A percentile compares a stretch with the other conserved stretches of the same genome.
These are phyloP conservation scores for Teratosphaeria pseudoeucalypti DNA, from an alignment of 2,329 filamentous ascomycete genomes.

Conservation along the genomic window DNA sequence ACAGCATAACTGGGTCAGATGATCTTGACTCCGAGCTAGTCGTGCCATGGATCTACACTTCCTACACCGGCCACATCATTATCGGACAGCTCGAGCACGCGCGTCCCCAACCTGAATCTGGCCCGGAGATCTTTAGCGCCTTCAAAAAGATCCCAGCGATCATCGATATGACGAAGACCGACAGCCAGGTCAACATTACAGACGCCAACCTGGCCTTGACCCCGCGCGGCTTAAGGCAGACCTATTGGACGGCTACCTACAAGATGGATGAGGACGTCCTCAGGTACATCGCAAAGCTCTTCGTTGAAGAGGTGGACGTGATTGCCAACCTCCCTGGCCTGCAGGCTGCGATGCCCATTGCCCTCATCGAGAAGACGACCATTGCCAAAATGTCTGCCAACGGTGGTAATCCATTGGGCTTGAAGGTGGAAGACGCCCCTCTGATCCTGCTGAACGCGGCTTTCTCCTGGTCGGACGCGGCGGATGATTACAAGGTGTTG, in stretches of 20 bases:
- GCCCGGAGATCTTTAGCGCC: slow-evolving; percentile 3
- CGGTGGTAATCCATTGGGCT: slow-evolving; percentile 11
- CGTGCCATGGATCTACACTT: slow-evolving; percentile 2
- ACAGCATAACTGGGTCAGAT: not conserved
- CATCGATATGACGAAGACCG: not conserved
- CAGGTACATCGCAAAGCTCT: not conserved
- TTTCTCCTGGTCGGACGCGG: slow-evolving; percentile 9
- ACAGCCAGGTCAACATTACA: slow-evolving; percentile 4
- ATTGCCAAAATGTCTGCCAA: not conserved
- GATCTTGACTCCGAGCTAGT: slow-evolving; percentile 1
- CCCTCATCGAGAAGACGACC: slow-evolving; percentile 7
- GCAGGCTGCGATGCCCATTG: slow-evolving; percentile 6
- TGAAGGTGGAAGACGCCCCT: slow-evolving; percentile 7
- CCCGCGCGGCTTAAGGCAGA: slow-evolving; percentile 6
- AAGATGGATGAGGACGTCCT: not conserved
- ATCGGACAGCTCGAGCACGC: slow-evolving; percentile 1
- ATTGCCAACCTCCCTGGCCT: slow-evolving; percentile 5
- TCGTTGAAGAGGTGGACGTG: not conserved
- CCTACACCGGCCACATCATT: not conserved
- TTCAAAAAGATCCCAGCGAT: slow-evolving; percentile 2
- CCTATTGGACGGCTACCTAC: slow-evolving; percentile 5
- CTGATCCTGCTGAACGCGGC: slow-evolving; percentile 4
- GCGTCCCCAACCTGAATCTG: not conserved
- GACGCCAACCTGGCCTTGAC: slow-evolving; percentile 1
- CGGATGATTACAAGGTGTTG: slow-evolving; percentile 12